Evolutionary conservation across 2,329 filamentous ascomycete species (phyloP), one percentile per base, ranked within the genome.

Genomic region (Ceratocystis ficicola): DNA sequence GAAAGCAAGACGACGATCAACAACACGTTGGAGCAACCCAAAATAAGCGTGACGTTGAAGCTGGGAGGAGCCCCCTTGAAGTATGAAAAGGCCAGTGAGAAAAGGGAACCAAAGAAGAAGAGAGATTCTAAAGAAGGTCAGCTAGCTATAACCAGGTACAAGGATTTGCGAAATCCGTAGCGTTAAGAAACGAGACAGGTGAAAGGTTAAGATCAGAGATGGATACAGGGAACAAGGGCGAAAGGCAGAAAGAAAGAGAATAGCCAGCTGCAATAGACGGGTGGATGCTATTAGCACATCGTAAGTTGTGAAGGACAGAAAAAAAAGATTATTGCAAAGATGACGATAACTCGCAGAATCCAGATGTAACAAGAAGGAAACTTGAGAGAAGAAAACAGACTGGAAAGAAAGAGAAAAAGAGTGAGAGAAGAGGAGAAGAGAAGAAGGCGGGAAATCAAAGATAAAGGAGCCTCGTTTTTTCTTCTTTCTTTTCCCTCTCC

Each of bases 351-450:
- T 17, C 30, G 28, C 15, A 61, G 36, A 41, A 41, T 22, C n/a
- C 25, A 5, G 36, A 41, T 41, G 36, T 41, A 61, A 44, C 30
- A 61, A 61, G 32, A 36, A 36, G 32, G 10, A 60, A 20, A 20
- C 36, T 15, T 4, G 36, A 61, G 36, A 61, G n/a, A 22, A 30
- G 20, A 12, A 62, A 62, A 48, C 7, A 5, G 20, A 48, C 28
- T 15, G n/a, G 7, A 30, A 46, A 62, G 36, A 62, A 28, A 62
- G 28, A 62, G 10, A 62, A 62, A 20, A 62, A 50, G 22, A 30
- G 61, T 10, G 44, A 50, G 44, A 41, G 69, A 69, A 44, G 52
- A 66, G 60, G 61, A 69, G 30, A 52, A 63, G 32, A 66, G 63
- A 57, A 68, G 64, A 48, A 62, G 28, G 44, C 10, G n/a, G 46